A percentile compares a stretch with the other conserved stretches of the same genome.
Conservation (phyloP, 164 flowering plant genomes). For the Cinnamomum micranthum region DNA sequence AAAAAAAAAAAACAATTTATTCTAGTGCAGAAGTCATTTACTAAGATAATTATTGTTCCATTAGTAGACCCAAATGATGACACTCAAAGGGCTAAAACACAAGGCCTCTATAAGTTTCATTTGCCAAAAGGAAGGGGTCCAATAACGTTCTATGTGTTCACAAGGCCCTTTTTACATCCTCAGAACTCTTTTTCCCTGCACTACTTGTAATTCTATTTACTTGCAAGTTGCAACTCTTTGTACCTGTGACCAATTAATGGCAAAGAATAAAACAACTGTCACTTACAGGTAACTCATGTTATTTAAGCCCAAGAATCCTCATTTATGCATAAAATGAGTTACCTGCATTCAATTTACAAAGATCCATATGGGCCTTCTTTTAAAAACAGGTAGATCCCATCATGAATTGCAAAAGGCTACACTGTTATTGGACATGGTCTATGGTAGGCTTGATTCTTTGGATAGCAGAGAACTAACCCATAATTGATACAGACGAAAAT, state of each 20-base stretch:
- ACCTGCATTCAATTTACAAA: too few species aligned
- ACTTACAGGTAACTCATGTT: too few species aligned
- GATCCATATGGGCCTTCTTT: too few species aligned
- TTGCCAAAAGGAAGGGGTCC: background rate
- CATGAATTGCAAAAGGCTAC: too few species aligned
- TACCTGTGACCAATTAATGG: too few species aligned
- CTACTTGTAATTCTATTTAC: too few species aligned
- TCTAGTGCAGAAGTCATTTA: background rate
- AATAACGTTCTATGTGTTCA: background rate
- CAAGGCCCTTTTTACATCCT: background rate
- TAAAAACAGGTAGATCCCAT: too few species aligned
- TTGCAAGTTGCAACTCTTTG: too few species aligned
- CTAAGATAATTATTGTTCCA: background rate
- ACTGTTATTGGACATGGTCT: background rate
- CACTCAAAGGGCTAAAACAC: background rate
- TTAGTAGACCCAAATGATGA: too few species aligned
- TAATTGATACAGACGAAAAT: background rate
- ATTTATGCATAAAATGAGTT: too few species aligned
- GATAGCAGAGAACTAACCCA: background rate
- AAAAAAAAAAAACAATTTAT: background rate
- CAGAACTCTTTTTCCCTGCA: too few species aligned
- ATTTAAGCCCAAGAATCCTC: background rate
- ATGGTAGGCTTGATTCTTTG: background rate
- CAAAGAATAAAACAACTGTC: too few species aligned
- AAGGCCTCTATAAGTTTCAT: background rate